phyloP scores from a whole-genome alignment of 495 filamentous ascomycete species.

The Elasticomyces elasticus region DNA sequence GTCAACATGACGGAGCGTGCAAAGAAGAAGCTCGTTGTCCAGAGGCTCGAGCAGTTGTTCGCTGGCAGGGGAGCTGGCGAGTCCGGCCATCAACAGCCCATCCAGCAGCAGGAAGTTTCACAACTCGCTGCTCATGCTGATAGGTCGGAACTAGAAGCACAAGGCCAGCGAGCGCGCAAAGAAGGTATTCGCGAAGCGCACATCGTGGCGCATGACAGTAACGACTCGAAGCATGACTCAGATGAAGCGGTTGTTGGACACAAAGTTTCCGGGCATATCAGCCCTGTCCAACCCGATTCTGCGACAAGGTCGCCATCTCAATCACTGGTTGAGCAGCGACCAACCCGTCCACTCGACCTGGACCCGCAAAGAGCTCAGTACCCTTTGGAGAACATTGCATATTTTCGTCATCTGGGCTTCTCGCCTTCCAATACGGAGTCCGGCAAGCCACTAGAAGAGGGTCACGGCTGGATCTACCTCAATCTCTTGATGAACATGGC shows the following conservation, averaged over 20 bases:
- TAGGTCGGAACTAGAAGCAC: conserved; percentile 30
- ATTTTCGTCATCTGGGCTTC: conserved; percentile 61
- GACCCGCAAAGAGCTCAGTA: conserved; percentile 58
- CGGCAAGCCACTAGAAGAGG: conserved; percentile 32
- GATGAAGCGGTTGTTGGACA: not conserved
- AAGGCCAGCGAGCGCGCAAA: conserved; percentile 20
- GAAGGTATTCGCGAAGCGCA: conserved; percentile 43
- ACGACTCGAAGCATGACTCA: conserved; percentile 13
- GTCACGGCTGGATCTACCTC: conserved; percentile 68
- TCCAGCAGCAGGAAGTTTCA: conserved; percentile 48
- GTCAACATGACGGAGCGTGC: conserved; percentile 50
- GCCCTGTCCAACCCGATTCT: conserved; percentile 11
- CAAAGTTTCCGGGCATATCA: not conserved
- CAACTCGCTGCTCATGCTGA: conserved; percentile 41
- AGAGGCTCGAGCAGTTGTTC: conserved; percentile 64
- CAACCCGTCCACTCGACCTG: conserved; percentile 60
- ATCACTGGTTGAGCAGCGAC: conserved; percentile 48
- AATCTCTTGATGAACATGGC: conserved; percentile 72
- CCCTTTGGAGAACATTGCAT: conserved; percentile 62
- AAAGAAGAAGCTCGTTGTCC: conserved; percentile 62
- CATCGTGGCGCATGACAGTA: conserved; percentile 32
- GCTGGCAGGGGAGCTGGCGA: conserved; percentile 51
- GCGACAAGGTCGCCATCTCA: not conserved
- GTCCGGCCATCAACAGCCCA: conserved; percentile 35
- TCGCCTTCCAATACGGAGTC: conserved; percentile 45